Conservation (phyloP, 2,329 filamentous ascomycete genomes). For the Chrysoporthe puriensis region DNA sequence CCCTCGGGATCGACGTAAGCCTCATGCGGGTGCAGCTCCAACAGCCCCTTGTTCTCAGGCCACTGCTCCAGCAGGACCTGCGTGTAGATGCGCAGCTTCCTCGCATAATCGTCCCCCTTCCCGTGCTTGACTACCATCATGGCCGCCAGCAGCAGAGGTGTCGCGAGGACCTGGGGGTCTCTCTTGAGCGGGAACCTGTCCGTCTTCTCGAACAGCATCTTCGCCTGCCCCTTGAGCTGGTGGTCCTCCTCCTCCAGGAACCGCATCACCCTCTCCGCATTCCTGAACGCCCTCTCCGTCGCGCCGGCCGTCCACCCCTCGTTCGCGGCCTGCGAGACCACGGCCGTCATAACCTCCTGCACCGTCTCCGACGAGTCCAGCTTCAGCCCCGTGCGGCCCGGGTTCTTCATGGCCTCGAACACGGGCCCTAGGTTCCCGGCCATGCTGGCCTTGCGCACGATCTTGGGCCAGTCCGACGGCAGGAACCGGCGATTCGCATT, state of each 20-base stretch:
- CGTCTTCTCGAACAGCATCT: constrained; percentile 26
- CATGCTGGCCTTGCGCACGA: constrained; percentile 46
- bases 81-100: constrained; percentile 44
- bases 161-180: constrained; percentile 49
- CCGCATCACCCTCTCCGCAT: constrained; percentile 53
- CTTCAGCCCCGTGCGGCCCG: constrained; percentile 49
- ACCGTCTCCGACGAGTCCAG: constrained; percentile 48
- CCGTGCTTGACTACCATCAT: constrained; percentile 42
- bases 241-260: constrained; percentile 52
- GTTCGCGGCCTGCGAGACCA: constrained; percentile 48
- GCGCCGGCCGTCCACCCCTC: constrained; percentile 40
- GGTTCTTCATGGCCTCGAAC: constrained; percentile 54
- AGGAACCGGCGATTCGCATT: constrained; percentile 46
- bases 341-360: constrained; percentile 42
- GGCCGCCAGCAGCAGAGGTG: constrained; percentile 49
- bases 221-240: constrained; percentile 29
- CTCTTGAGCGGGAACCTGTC: constrained; percentile 38
- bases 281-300: constrained; percentile 48
- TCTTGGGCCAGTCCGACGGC: constrained; percentile 40
- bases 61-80: constrained; percentile 44
- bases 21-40: constrained; percentile 41
- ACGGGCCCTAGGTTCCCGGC: constrained; percentile 49
- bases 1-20: constrained; percentile 35
- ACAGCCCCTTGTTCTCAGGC: constrained; percentile 44
- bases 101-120: constrained; percentile 37